Conservation (phyloP, 768 basidiomycete genomes). For the Rossbeevera mucosa region DNA sequence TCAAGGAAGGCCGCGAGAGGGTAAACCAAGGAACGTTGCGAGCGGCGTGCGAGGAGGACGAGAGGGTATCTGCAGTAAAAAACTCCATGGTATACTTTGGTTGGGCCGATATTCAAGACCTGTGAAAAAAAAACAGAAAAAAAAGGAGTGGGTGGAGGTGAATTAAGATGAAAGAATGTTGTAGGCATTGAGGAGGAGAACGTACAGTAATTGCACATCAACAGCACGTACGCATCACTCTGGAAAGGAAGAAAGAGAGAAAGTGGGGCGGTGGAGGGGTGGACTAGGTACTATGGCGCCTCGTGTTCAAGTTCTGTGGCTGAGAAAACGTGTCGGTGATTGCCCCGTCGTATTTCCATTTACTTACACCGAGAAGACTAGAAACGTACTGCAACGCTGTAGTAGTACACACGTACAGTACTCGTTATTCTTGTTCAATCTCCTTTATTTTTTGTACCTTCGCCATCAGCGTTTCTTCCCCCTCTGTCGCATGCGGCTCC, state of each 20-base stretch:
- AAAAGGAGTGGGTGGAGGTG: not conserved
- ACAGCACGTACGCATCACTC: constrained; percentile 20
- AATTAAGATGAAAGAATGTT: not conserved
- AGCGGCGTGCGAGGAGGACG: constrained; percentile 13
- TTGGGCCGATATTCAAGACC: constrained; percentile 33
- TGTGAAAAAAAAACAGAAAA: constrained; percentile 10
- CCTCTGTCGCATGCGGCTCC: constrained; percentile 54
- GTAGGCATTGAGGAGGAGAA: too few species aligned
- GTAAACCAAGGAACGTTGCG: constrained; percentile 12
- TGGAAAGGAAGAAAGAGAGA: constrained; percentile 8
- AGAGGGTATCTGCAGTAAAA: constrained; percentile 28
- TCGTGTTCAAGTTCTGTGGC: constrained; percentile 33
- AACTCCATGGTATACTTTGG: constrained; percentile 31
- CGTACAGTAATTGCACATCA: constrained; percentile 25
- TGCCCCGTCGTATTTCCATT: constrained; percentile 26
- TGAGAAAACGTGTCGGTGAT: constrained; percentile 35
- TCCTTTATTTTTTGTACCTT: constrained; percentile 10
- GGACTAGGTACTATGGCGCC: constrained; percentile 16
- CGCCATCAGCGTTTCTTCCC: constrained; percentile 49
- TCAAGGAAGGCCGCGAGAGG: constrained; percentile 14
- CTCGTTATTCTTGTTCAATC: not conserved
- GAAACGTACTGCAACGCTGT: not conserved
- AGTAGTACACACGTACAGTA: not conserved
- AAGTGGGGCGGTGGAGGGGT: not conserved
- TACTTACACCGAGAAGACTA: not conserved